phyloP scores from a whole-genome alignment of 2,329 filamentous ascomycete genomes.

The Aspergillus quadricinctus region DNA sequence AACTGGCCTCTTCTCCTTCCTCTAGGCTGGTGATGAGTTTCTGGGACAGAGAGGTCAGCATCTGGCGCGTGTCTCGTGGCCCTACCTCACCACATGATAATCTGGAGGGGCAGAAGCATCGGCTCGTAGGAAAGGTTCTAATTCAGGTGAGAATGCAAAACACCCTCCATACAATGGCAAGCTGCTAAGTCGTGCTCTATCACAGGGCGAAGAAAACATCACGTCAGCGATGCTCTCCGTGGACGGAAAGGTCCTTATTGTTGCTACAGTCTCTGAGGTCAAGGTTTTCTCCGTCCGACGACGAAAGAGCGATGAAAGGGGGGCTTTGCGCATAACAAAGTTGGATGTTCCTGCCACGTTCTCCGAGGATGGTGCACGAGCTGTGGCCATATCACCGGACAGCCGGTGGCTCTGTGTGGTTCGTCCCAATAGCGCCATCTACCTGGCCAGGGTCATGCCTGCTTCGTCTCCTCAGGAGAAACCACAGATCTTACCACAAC shows the following conservation, averaged over 20 bases:
- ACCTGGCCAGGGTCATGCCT: constrained; percentile 47
- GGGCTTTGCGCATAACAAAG: constrained; percentile 66
- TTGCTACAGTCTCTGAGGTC: constrained; percentile 68
- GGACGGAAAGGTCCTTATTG: constrained; percentile 69
- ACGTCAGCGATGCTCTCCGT: constrained; percentile 67
- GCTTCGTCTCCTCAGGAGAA: constrained; percentile 40
- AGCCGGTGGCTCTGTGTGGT: constrained; percentile 46
- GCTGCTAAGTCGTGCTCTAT: neutral
- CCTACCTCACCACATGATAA: constrained; percentile 46
- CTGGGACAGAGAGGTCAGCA: constrained; percentile 83
- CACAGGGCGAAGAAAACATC: constrained; percentile 72
- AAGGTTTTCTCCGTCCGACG: constrained; percentile 70
- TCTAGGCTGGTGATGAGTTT: constrained; percentile 79
- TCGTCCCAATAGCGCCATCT: constrained; percentile 57
- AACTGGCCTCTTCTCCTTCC: constrained; percentile 66
- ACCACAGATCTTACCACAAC: constrained; percentile 43
- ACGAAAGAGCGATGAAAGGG: constrained; percentile 48
- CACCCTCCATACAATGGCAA: constrained; percentile 38
- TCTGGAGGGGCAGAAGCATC: constrained; percentile 33
- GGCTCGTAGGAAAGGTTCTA: constrained; percentile 64
- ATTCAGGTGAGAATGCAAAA: constrained; percentile 35
- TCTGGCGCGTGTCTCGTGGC: constrained; percentile 63
- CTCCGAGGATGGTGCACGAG: constrained; percentile 60
- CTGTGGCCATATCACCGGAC: constrained; percentile 52
- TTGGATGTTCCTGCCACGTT: constrained; percentile 59